Evolutionary conservation across 306 rosid species (phyloP).

Genomic region (Citrullus colocynthis): DNA sequence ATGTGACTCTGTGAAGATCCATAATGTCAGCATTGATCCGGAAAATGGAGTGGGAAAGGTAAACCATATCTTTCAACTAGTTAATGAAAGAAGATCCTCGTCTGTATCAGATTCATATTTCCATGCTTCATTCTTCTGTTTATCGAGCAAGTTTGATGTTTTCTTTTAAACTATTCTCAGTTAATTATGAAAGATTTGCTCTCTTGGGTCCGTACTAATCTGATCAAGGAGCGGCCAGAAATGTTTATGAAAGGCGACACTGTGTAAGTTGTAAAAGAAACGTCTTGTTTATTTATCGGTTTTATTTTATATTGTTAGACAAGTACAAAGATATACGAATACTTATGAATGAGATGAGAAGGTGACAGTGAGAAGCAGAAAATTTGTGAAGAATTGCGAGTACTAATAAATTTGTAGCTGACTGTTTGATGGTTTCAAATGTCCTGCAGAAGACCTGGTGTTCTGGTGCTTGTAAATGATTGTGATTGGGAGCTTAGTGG

Average conservation of each 20-base stretch:
- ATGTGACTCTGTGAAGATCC: constrained; percentile 77
- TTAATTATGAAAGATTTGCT: constrained; percentile 77
- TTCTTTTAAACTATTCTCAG: constrained; percentile 20
- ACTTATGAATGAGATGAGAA: background rate
- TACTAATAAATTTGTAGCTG: background rate
- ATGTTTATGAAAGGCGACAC: constrained; percentile 96
- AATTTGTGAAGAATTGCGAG: background rate
- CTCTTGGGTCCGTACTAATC: constrained; percentile 59
- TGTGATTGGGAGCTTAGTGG: constrained; percentile 97
- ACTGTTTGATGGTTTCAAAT: background rate
- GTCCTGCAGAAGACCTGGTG: constrained; percentile 86
- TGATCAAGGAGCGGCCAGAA: constrained; percentile 96
- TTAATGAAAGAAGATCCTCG: background rate
- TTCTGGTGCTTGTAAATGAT: constrained; percentile 85
- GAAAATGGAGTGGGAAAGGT: constrained; percentile 54
- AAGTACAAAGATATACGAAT: background rate
- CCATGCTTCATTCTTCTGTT: background rate
- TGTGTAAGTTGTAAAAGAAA: constrained; percentile 44
- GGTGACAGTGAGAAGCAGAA: background rate
- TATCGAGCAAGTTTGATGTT: background rate
- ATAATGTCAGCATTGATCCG: constrained; percentile 45
- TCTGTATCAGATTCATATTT: background rate
- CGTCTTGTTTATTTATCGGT: background rate
- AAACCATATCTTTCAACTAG: background rate
- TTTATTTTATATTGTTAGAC: background rate